Evolutionary conservation across 768 basidiomycete genomes (phyloP).

Genomic region (Kwoniella dendrophila): DNA sequence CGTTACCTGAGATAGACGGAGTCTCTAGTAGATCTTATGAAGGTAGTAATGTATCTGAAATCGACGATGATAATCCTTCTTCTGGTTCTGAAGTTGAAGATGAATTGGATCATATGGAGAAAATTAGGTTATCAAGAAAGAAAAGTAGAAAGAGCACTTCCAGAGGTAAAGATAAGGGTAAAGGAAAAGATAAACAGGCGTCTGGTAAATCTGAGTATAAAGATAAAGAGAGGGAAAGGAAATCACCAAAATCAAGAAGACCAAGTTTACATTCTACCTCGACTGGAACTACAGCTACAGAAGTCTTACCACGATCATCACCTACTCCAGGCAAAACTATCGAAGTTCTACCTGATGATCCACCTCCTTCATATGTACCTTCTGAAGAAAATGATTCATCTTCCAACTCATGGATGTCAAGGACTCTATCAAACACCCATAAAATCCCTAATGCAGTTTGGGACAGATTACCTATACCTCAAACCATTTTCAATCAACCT

Average conservation of each 20-base stretch:
- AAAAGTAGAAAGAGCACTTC: conserved; percentile 3
- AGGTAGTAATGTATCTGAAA: conserved; percentile 25
- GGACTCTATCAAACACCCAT: conserved; percentile 38
- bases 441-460: conserved; percentile 39
- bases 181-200: conserved; percentile 3
- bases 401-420: conserved; percentile 39
- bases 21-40: conserved; percentile 17
- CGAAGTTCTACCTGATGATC: conserved; percentile 32
- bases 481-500: conserved; percentile 11
- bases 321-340: conserved; percentile 10
- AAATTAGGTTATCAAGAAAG: conserved; percentile 8
- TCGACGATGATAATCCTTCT: conserved; percentile 51
- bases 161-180: conserved; percentile 13
- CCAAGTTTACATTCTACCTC: conserved; percentile 14
- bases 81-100: conserved; percentile 42
- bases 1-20: background rate
- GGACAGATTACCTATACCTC: conserved; percentile 39
- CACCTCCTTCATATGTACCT: conserved; percentile 52
- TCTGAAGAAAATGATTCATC: conserved; percentile 7
- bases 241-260: conserved; percentile 11
- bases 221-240: conserved; percentile 2
- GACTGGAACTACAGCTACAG: conserved; percentile 5
- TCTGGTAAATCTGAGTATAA: conserved; percentile 4
- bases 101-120: conserved; percentile 16
- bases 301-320: background rate